A percentile compares a stretch with the other conserved stretches of the same genome.
phyloP scores from a whole-genome alignment of 2,329 filamentous ascomycete genomes.

The Trichoderma koningii region DNA sequence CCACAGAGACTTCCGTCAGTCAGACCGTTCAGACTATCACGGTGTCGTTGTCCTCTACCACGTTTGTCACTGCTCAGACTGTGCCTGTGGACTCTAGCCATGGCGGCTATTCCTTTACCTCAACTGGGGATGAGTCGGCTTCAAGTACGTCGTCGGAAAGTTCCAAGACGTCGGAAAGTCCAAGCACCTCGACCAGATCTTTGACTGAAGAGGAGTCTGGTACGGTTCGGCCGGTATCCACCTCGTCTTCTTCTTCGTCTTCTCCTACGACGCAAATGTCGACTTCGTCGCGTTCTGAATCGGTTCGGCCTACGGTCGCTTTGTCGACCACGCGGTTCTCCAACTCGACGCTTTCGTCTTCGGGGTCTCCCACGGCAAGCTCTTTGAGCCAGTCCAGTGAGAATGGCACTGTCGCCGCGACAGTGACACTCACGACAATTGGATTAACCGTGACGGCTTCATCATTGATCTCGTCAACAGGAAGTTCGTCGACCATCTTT shows the following conservation, averaged over 20 bases:
- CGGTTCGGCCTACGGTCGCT: neutral
- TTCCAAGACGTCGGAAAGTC: neutral
- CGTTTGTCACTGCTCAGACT: constrained; percentile 17
- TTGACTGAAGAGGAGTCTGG: constrained; percentile 10
- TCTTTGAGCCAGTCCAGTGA: neutral
- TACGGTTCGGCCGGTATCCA: constrained; percentile 10
- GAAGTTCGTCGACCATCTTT: neutral
- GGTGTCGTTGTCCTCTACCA: constrained; percentile 14
- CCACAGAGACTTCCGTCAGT: neutral
- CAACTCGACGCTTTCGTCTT: neutral
- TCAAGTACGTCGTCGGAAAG: neutral
- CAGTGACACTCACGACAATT: no score
- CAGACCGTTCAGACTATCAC: constrained; percentile 16
- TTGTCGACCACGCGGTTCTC: neutral
- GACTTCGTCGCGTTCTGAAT: neutral
- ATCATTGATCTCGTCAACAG: neutral
- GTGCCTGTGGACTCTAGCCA: constrained; percentile 1
- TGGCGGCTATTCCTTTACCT: constrained; percentile 15
- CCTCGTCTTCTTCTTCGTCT: neutral
- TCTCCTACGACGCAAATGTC: neutral
- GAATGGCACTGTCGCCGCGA: neutral
- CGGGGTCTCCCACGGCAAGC: neutral
- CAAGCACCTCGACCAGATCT: neutral
- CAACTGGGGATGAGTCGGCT: neutral
- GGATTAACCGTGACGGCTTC: neutral